Conservation (phyloP, 176 grass and related monocot genomes). For the Oryza meridionalis region DNA sequence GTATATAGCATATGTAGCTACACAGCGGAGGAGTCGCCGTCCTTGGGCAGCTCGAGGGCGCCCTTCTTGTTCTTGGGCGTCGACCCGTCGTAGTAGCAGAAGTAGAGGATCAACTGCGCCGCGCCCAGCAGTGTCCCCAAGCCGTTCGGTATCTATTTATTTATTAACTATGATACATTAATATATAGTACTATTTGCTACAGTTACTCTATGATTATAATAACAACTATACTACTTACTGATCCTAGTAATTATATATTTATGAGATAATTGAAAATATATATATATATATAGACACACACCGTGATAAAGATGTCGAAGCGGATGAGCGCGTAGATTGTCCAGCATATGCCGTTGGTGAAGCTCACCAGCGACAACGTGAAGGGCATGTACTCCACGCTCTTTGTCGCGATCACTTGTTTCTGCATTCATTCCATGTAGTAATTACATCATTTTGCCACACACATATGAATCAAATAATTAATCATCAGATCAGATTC, state of each 20-base stretch:
- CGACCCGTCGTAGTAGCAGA: conserved; percentile 46
- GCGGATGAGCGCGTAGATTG: conserved; percentile 59
- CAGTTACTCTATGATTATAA: too few relatives aligned
- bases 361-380: conserved; percentile 53
- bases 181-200: too few relatives aligned
- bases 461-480: too few relatives aligned
- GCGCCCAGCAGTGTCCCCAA: conserved; percentile 47
- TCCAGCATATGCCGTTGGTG: conserved; percentile 74
- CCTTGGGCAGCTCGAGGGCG: conserved; percentile 30
- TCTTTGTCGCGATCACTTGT: conserved; percentile 61
- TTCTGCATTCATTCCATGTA: conserved; percentile 23
- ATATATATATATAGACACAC: too few relatives aligned
- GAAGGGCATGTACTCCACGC: conserved; percentile 82
- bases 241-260: too few relatives aligned
- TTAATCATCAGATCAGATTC: too few relatives aligned
- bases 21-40: neutral
- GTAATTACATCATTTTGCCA: too few relatives aligned
- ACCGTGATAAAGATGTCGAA: conserved; percentile 63
- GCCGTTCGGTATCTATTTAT: conserved; percentile 62
- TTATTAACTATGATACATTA: too few relatives aligned
- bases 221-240: too few relatives aligned
- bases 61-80: conserved; percentile 25
- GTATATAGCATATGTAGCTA: neutral
- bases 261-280: too few relatives aligned
- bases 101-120: conserved; percentile 63